Evolutionary conservation across 2,329 filamentous ascomycete genomes (phyloP), one percentile per base, ranked within the genome.

Genomic region (Lasiodiplodia hormozganensis): DNA sequence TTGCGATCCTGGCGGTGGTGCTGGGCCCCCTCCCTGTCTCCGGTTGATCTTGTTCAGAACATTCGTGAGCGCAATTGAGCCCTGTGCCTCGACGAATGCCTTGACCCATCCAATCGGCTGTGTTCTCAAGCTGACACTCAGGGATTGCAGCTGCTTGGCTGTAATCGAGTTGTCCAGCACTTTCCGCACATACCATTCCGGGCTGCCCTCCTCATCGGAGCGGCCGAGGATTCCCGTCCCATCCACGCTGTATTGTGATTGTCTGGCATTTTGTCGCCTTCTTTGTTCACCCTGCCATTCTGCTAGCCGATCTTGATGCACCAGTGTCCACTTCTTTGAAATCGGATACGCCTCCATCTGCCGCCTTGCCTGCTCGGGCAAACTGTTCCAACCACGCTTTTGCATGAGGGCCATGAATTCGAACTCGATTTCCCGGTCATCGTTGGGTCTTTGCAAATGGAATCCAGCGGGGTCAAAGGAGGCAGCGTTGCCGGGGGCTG

Each of bases 41-140:
- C 94, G 90, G 81, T 97, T 98, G 80, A 98, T 93, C 80, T 97
- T 97, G 73, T 92, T 86, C 69, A 99, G 88, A 64, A 97, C 90
- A 76, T 96, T 98, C 23, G 96, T 97, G 76, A 99, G 86, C 69
- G 96, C 96, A 69, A 99, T 92, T 82, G 97, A 95, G 72, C 96
- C 96, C 82, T 99, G 96, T 62, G 95, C 96, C 82, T 99, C 96
- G 72, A 98, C 93, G 80, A 98, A 99, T 51, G 92, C 89, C 82
- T 92, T 94, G 66, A 99, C 96, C 96, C 96, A 99, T 74, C 84
- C 94, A 74, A 99, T 98, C 69, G 96, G 96, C 79, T 99, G 96
- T 49, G 96, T 98, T 76, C 96, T 87, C 74, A 99, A 81, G 79
- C 95, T 97, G 82, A 99, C 96, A 77, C 96, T 93, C 77, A 99